Conservation (phyloP, 306 rosid genomes). For the Bauhinia variegata region DNA sequence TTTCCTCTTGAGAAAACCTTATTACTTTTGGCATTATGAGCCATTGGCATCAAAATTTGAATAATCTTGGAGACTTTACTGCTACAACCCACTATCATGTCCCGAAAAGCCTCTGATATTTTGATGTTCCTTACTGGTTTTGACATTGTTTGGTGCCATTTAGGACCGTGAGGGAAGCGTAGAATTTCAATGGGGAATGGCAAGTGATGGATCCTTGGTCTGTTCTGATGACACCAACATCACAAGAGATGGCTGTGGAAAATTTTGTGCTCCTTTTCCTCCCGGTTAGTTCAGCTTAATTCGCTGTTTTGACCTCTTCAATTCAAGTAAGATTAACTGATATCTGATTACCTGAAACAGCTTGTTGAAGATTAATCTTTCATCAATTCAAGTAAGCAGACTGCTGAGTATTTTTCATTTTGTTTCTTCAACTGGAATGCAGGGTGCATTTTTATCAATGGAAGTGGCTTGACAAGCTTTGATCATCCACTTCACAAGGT, state of each 20-base stretch:
- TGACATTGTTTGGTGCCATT: slow-evolving; percentile 5
- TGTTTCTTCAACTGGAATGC: slow-evolving; percentile 20
- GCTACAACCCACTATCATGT: too few relatives aligned
- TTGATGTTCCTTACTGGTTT: not conserved
- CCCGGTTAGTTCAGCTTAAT: slow-evolving; percentile 45
- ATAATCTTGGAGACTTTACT: too few relatives aligned
- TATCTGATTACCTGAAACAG: slow-evolving; percentile 7
- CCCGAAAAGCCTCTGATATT: not conserved
- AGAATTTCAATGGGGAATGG: slow-evolving; percentile 57
- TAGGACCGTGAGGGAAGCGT: slow-evolving; percentile 65
- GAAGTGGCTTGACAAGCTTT: slow-evolving; percentile 58
- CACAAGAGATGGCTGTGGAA: slow-evolving; percentile 56
- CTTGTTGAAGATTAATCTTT: not conserved
- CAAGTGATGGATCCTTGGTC: slow-evolving; percentile 63
- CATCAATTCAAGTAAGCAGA: slow-evolving; percentile 12
- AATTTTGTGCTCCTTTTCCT: slow-evolving; percentile 59
- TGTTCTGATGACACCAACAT: slow-evolving; percentile 48
- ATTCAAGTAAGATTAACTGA: not conserved
- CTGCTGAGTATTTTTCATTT: not conserved
- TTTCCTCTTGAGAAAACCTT: too few relatives aligned
- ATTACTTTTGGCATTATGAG: too few relatives aligned
- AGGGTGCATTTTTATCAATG: slow-evolving; percentile 65
- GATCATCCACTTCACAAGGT: slow-evolving; percentile 67
- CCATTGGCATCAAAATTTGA: too few relatives aligned
- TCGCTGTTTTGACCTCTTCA: slow-evolving; percentile 8